These are phyloP conservation scores for Colletotrichum paranaense DNA, from an alignment of 2,329 filamentous ascomycete species.

Conservation along the genomic window DNA sequence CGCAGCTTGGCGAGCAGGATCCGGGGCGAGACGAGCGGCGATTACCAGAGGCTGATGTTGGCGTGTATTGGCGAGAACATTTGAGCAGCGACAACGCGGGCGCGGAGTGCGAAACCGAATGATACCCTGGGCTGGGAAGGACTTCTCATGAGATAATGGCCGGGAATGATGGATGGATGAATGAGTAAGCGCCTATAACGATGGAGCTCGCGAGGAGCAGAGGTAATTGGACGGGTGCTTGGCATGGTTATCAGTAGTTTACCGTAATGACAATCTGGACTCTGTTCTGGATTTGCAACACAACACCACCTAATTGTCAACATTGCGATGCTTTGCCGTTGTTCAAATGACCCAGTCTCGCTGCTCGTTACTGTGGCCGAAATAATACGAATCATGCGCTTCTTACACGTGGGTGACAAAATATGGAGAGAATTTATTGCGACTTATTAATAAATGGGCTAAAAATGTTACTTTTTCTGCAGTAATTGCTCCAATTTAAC, in stretches of 20 bases:
- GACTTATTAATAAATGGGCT: not conserved
- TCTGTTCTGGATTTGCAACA: not conserved
- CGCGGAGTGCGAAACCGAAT: not conserved
- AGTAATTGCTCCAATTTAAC: no score
- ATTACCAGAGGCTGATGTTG: constrained; percentile 82
- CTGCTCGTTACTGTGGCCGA: no score
- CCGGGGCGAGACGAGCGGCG: constrained; percentile 84
- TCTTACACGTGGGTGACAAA: not conserved
- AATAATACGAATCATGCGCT: no score
- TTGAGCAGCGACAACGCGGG: not conserved
- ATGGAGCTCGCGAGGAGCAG: not conserved
- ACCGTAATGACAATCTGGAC: constrained; percentile 2
- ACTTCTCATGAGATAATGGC: not conserved
- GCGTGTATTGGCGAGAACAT: constrained; percentile 68
- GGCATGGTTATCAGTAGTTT: constrained; percentile 8
- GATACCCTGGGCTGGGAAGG: constrained; percentile 26
- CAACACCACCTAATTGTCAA: not conserved
- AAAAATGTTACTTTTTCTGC: not conserved
- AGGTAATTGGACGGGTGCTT: not conserved
- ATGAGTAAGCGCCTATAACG: not conserved
- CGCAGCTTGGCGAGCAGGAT: constrained; percentile 77
- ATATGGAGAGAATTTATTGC: not conserved
- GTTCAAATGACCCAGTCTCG: no score
- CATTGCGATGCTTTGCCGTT: no score
- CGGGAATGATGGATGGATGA: not conserved